phyloP scores from a whole-genome alignment of 2,329 filamentous ascomycete genomes.

The Zalaria obscura region DNA sequence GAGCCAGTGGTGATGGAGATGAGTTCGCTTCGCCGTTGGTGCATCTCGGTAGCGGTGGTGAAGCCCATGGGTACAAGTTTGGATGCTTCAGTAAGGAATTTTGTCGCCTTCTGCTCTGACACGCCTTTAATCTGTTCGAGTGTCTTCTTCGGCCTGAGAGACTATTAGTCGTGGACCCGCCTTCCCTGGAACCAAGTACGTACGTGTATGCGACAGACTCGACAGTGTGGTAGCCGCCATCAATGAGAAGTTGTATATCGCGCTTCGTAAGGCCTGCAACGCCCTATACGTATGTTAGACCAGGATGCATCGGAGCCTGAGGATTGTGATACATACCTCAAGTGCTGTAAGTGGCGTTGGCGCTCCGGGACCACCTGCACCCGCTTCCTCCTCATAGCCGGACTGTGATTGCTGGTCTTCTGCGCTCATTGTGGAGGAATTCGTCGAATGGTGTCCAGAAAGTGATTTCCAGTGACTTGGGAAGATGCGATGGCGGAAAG shows the following conservation, averaged over 20 bases:
- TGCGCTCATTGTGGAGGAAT: slow-evolving; percentile 25
- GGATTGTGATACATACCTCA: slow-evolving; percentile 46
- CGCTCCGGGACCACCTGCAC: slow-evolving; percentile 73
- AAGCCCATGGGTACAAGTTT: slow-evolving; percentile 98
- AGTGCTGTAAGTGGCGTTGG: slow-evolving; percentile 76
- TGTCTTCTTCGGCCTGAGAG: slow-evolving; percentile 42
- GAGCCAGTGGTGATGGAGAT: slow-evolving; percentile 98
- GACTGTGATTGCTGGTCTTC: slow-evolving; percentile 50
- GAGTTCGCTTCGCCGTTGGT: slow-evolving; percentile 85
- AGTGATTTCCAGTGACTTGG: no score
- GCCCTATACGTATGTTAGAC: slow-evolving; percentile 43
- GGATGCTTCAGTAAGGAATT: slow-evolving; percentile 69
- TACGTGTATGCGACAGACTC: slow-evolving; percentile 85
- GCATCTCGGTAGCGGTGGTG: slow-evolving; percentile 98
- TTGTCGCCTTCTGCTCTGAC: slow-evolving; percentile 88
- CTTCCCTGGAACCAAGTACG: no score
- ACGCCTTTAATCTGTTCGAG: slow-evolving; percentile 96
- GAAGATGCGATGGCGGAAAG: no score
- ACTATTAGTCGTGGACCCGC: no score
- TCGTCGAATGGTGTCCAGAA: no score
- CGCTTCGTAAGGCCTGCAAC: slow-evolving; percentile 81
- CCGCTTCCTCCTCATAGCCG: slow-evolving; percentile 61
- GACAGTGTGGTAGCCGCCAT: slow-evolving; percentile 89
- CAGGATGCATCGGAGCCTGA: slow-evolving; percentile 7
- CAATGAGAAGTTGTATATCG: slow-evolving; percentile 84